Conservation (phyloP, 2,329 filamentous ascomycete species). For the Nigrograna mackinnonii region DNA sequence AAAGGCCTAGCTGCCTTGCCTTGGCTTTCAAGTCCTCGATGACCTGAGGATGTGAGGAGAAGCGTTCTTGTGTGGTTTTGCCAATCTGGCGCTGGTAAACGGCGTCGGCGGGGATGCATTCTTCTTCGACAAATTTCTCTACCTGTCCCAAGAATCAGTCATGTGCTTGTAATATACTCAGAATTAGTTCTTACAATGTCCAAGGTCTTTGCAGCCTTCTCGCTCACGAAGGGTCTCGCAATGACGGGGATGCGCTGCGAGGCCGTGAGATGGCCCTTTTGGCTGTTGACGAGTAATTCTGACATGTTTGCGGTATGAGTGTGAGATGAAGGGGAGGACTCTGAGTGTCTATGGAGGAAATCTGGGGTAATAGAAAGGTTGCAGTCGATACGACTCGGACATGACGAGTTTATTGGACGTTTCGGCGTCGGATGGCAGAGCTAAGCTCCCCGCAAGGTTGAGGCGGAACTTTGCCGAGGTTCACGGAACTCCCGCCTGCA, state of each 20-base stretch:
- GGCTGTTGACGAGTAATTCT: conserved; percentile 37
- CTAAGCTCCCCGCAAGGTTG: no score
- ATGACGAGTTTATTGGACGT: conserved; percentile 17
- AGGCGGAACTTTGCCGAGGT: no score
- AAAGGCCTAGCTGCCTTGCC: conserved; percentile 81
- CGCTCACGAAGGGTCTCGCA: conserved; percentile 71
- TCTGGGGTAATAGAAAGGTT: conserved; percentile 20
- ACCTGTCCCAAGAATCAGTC: conserved; percentile 55
- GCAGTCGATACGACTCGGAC: conserved; percentile 19
- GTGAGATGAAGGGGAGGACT: conserved; percentile 2
- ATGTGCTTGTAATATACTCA: not conserved
- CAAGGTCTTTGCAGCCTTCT: conserved; percentile 79
- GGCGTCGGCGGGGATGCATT: conserved; percentile 76
- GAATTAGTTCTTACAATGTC: conserved; percentile 62
- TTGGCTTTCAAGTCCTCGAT: conserved; percentile 89
- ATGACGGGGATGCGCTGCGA: conserved; percentile 62
- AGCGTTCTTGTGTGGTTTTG: conserved; percentile 70
- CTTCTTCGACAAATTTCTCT: conserved; percentile 95
- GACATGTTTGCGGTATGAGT: conserved; percentile 26
- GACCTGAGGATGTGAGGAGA: conserved; percentile 75
- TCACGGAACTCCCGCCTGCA: no score
- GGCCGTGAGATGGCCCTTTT: conserved; percentile 47
- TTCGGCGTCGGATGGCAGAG: conserved; percentile 2
- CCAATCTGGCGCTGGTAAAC: conserved; percentile 82
- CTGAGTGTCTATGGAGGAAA: conserved; percentile 8